Evolutionary conservation across 345 rosid genomes (phyloP).

Genomic region (Rubroshorea leprosula): DNA sequence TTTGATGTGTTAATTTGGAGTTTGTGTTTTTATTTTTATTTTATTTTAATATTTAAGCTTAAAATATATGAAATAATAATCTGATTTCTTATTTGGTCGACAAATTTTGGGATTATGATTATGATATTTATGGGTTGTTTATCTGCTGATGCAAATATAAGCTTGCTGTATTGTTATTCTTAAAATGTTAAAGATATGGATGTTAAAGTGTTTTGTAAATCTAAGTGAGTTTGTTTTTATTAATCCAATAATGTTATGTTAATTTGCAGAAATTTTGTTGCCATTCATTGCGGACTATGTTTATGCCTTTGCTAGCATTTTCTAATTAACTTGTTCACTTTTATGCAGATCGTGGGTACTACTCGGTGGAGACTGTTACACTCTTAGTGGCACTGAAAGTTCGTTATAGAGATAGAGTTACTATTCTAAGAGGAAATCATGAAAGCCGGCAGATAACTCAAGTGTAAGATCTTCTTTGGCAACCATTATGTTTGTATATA

Average conservation of each 20-base stretch:
- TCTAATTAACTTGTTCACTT: slow-evolving; percentile 14
- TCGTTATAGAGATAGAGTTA: slow-evolving; percentile 89
- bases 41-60: background rate
- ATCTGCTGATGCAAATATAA: background rate
- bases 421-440: slow-evolving; percentile 93
- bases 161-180: background rate
- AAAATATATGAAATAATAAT: background rate
- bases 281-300: no score
- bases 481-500: background rate
- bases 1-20: background rate
- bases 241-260: background rate
- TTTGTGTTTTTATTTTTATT: background rate
- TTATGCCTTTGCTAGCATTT: slow-evolving; percentile 2
- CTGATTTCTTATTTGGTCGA: background rate
- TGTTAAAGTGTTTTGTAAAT: background rate
- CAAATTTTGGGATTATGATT: background rate
- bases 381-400: slow-evolving; percentile 95
- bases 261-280: background rate
- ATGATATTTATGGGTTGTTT: background rate
- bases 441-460: slow-evolving; percentile 99
- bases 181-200: no score
- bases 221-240: background rate
- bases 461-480: slow-evolving; percentile 74
- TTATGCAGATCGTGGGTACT: slow-evolving; percentile 95
- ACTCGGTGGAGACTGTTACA: slow-evolving; percentile 97